Evolutionary conservation across 768 basidiomycete species (phyloP), one percentile per base, ranked within the genome.

Genomic region (Trametes sanguinea): DNA sequence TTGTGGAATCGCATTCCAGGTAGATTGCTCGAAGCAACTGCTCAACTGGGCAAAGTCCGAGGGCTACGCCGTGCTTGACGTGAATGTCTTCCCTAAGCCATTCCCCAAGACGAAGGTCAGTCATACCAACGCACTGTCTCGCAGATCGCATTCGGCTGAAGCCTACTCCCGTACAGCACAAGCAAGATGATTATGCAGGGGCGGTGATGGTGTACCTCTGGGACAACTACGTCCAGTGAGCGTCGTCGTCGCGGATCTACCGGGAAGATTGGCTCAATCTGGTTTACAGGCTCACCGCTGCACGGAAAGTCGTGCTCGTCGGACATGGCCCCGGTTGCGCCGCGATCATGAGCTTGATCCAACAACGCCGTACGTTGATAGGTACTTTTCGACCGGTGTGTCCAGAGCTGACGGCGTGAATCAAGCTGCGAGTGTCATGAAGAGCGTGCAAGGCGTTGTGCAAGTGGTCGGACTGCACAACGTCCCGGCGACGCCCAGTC

Each of bases 201-300:
- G 85, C 90, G 32, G 75, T 95, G 27, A 72, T 96, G 60, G 80
- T 81, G 3, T 96, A 98, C 72, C 74, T 98, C 10, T 99, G 97
- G 97, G 96, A 98, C 73, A 96, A 98, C 69, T 95, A 95, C 69
- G 80, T 98, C 63, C 86, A 90, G 95, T 97, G 67, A 61, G 90
- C 72, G 16, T n/a, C 22, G 22, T 51, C 7, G 17, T 10, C 42
- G 22, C 8, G 9, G 43, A 13, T 7, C 4, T 8, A 17, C 42
- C 14, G 16, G 13, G 14, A n/a, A 6, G 16, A 14, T 46, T 22
- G 11, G 35, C 32, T n/a, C 17, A 11, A 39, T 14, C 5, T 8
- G 14, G 5, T 39, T 63, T 61, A 47, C 67, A 95, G 93, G 61
- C 78, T 96, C 65, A 89, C 88, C 6, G 81, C 80, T 22, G 90